phyloP scores from a whole-genome alignment of 306 rosid genomes.

The Rosa rugosa region DNA sequence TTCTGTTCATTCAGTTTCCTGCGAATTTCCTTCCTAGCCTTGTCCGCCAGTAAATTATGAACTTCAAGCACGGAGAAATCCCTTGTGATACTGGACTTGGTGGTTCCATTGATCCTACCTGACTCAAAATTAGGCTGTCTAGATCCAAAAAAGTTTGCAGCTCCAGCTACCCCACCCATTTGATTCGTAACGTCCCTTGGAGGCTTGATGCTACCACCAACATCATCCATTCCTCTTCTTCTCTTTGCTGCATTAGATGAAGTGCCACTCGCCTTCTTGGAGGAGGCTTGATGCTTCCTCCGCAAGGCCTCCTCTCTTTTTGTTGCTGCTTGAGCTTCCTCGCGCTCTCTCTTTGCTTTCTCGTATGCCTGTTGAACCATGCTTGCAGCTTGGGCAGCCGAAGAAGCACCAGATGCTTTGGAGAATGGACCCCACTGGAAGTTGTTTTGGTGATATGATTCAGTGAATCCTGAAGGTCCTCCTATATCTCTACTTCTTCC shows the following conservation, averaged over 20 bases:
- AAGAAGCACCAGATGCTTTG: slow-evolving; percentile 56
- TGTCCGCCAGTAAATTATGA: slow-evolving; percentile 49
- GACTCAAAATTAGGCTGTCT: slow-evolving; percentile 25
- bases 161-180: slow-evolving; percentile 42
- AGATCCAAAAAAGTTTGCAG: slow-evolving; percentile 29
- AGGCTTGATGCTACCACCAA: slow-evolving; percentile 29
- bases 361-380: slow-evolving; percentile 90
- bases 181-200: slow-evolving; percentile 39
- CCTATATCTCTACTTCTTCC: slow-evolving; percentile 54
- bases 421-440: slow-evolving; percentile 86
- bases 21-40: slow-evolving; percentile 64
- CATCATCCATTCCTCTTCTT: slow-evolving; percentile 59
- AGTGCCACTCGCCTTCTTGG: slow-evolving; percentile 45
- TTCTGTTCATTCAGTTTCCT: slow-evolving; percentile 45
- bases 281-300: slow-evolving; percentile 56
- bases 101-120: slow-evolving; percentile 27
- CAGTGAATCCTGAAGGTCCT: slow-evolving; percentile 34
- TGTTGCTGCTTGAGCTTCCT: slow-evolving; percentile 79
- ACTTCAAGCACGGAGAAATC: slow-evolving; percentile 43
- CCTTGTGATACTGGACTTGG: slow-evolving; percentile 27
- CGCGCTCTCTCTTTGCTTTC: slow-evolving; percentile 90
- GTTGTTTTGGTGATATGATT: slow-evolving; percentile 37
- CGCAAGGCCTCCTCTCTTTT: slow-evolving; percentile 53
- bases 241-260: slow-evolving; percentile 58
- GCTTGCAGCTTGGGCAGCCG: slow-evolving; percentile 81